Base-by-base conservation (phyloP, 306 rosid genomes). In the Cicer pinnatifidum region DNA sequence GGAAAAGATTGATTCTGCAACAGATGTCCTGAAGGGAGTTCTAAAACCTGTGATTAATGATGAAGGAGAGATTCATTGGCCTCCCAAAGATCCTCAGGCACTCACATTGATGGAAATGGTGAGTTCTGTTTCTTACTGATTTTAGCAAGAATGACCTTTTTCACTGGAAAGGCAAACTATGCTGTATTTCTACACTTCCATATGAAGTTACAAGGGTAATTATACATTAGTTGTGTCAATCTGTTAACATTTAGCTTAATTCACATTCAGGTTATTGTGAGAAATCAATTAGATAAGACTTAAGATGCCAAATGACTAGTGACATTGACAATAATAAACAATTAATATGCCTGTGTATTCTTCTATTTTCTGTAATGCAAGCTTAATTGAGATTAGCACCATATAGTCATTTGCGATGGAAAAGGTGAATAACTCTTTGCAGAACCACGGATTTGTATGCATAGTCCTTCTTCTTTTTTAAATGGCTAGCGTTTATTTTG, bases 1-100 rank as follows among this genome's bases (percentile, higher is more conserved):
- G 98, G 89, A 89, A 75, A 93, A 88, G 88, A 93, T 93, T 84
- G 91, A 93, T 62, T 91, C 98, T 65, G 40, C 97, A 54, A 93
- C 96, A 47, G 96, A 91, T 89, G 88, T 91, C 64, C 87, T 93
- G 73, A 89, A 89, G 86, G 91, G 82, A 60, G 73, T 93, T 63
- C 87, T 91, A 81, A 88, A 85, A 75, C 98, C 93, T 69, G 92
- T 88, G 69, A 83, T 89, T 71, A 87, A 86, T 77, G 88, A 83
- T 39, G 94, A 70, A 53, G 96, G 87, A 72, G 97, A 93, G 83
- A 88, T 93, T 83, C 15, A 69, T 39, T 91, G 98, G 98, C 97
- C 98, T 73, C 98, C 97, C 9, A 87, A 84, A 82, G 92, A 93
- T 82, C 96, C 89, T 2, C 80, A 80, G 77, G 89, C 90, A 38